Evolutionary conservation across 1,284 basidiomycete genomes (phyloP), one percentile per base, ranked within the genome.

Genomic region (Apiotrichum laibachii): DNA sequence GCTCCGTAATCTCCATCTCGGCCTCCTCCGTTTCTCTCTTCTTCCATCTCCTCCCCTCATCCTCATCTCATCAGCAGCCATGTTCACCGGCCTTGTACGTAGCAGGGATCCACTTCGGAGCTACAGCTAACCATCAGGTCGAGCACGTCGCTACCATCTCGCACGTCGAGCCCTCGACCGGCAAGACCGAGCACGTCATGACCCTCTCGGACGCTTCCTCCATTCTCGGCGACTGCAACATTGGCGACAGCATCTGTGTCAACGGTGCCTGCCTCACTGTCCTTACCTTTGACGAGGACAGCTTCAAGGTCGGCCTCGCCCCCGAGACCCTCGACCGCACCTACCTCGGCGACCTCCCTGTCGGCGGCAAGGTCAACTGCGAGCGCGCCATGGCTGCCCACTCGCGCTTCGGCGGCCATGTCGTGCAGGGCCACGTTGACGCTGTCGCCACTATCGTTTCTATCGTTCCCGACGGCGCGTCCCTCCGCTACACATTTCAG

Each of bases 381-480:
- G 95, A 99, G 81, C 85, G 95, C 50, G 95, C 95, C 3, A 94
- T 99, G 92, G 86, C 86, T 16, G 87, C 88, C 1, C 89, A 95
- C 79, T 87, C 86, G 12, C 83, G 95, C 47, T 97, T 99, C 71
- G 95, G 95, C 33, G 95, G 95, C 8, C 95, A 99, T 76, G 94
- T 97, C 74, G 96, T 99, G 8, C 95, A 98, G 90, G 93, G 90
- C 21, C 93, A 97, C 76, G 89, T 99, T 62, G 96, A 99, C 72
- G 86, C 85, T 7, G 95, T 92, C 2, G 93, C 89, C 2, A 87
- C 81, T 1, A 82, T 97, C 56, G 72, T 87, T 43, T 83, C 84
- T 13, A 85, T 84, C 50, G 80, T 76, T 6, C 81, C 83, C 13
- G 96, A 97, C 69, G 93, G 92, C 16, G 91, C 95, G 70, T 96